Conservation (phyloP, 225 moss, liverwort and hornwort species). For the Straminergon stramineum region DNA sequence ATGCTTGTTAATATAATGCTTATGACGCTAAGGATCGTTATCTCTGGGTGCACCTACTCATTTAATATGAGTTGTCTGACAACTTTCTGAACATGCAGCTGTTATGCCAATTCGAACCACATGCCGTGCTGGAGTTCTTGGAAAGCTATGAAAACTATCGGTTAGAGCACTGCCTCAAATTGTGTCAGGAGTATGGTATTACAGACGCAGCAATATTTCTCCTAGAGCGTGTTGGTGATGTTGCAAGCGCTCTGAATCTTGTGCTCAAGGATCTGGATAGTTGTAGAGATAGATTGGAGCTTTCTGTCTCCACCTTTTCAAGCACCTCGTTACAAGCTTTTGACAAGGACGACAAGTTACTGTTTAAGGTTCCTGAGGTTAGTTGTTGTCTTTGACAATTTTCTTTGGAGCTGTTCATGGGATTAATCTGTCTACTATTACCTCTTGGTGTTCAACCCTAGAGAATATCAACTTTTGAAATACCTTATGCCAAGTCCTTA, state of each 20-base stretch:
- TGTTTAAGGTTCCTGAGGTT: slow-evolving; percentile 38
- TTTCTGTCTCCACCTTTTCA: slow-evolving; percentile 42
- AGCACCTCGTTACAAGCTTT: slow-evolving; percentile 23
- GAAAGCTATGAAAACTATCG: slow-evolving; percentile 83
- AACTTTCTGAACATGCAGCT: slow-evolving; percentile 48
- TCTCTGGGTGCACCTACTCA: not conserved
- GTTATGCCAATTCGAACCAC: slow-evolving; percentile 84
- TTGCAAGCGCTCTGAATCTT: slow-evolving; percentile 77
- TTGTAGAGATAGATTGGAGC: slow-evolving; percentile 65
- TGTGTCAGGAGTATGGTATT: slow-evolving; percentile 94
- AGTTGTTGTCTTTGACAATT: not conserved
- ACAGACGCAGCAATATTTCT: slow-evolving; percentile 95
- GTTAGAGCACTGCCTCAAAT: slow-evolving; percentile 79
- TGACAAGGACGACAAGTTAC: slow-evolving; percentile 25
- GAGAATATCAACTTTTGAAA: not conserved
- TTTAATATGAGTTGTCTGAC: not conserved
- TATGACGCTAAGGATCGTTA: not conserved
- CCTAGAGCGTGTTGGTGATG: slow-evolving; percentile 94
- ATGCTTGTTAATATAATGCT: not conserved
- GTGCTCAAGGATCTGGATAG: slow-evolving; percentile 69
- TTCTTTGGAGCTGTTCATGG: not conserved
- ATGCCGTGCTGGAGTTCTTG: slow-evolving; percentile 71
- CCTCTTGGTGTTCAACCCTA: not conserved
- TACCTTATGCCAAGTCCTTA: not conserved
- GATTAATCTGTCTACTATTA: not conserved